These are phyloP conservation scores for Fraxinus sp. DNA, from an alignment of 305 asterid species.

Conservation along the genomic window DNA sequence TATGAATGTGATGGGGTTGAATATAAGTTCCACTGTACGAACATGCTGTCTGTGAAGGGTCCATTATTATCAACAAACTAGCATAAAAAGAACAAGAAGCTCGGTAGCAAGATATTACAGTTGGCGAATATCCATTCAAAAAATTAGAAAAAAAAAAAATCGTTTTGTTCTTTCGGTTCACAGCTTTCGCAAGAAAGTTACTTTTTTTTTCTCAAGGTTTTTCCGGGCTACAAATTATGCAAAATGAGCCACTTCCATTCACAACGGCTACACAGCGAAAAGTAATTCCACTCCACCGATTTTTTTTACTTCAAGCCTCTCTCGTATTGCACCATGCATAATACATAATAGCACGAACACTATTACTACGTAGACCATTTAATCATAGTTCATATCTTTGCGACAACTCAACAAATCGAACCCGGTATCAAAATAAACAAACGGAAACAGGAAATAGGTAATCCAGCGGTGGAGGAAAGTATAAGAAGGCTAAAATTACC, in stretches of 20 bases:
- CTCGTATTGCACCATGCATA: background rate
- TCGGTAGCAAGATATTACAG: background rate
- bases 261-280: background rate
- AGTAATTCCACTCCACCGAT: background rate
- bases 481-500: slow-evolving; percentile 20
- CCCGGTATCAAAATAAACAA: background rate
- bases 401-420: background rate
- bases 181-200: background rate
- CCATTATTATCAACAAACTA: background rate
- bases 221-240: background rate
- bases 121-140: no score
- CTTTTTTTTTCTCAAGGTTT: background rate
- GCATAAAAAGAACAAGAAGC: background rate
- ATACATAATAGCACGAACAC: background rate
- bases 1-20: background rate
- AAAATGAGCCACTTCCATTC: background rate
- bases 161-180: no score
- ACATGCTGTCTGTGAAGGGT: background rate
- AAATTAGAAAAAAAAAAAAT: no score
- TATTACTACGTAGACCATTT: background rate
- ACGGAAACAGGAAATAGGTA: background rate
- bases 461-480: background rate
- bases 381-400: background rate
- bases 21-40: background rate
- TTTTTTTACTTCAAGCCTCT: background rate